These are phyloP conservation scores for Eucalyptus virginea DNA, from an alignment of 345 rosid genomes.

Conservation along the genomic window DNA sequence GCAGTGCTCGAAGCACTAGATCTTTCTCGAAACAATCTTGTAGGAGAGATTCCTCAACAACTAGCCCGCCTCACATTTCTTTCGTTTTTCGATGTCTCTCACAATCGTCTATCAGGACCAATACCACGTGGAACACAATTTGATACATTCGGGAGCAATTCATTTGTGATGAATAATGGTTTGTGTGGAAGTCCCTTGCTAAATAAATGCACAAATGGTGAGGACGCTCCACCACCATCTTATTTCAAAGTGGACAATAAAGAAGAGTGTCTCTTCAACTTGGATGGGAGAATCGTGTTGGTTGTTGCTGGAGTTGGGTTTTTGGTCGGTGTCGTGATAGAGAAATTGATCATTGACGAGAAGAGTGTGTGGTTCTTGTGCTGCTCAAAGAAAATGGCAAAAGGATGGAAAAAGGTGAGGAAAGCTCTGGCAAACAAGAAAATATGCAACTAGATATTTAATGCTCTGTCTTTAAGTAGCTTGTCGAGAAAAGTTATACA, in stretches of 20 bases:
- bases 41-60: neutral
- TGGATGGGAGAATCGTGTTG: neutral
- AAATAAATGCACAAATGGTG: neutral
- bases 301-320: neutral
- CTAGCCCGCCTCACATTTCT: neutral
- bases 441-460: neutral
- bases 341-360: neutral
- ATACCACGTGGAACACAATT: neutral
- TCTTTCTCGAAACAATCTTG: neutral
- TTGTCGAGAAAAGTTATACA: too few species aligned
- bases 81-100: neutral
- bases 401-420: neutral
- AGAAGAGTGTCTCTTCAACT: neutral
- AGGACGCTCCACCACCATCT: neutral
- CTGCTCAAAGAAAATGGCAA: neutral
- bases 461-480: too few species aligned
- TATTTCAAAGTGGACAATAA: neutral
- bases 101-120: neutral
- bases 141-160: neutral
- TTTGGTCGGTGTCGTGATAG: neutral
- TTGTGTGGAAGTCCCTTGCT: neutral
- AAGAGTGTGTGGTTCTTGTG: neutral
- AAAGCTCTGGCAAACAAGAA: neutral
- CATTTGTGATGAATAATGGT: neutral
- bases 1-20: neutral